Conservation (phyloP, 306 rosid genomes). For the Calophaca sinica region DNA sequence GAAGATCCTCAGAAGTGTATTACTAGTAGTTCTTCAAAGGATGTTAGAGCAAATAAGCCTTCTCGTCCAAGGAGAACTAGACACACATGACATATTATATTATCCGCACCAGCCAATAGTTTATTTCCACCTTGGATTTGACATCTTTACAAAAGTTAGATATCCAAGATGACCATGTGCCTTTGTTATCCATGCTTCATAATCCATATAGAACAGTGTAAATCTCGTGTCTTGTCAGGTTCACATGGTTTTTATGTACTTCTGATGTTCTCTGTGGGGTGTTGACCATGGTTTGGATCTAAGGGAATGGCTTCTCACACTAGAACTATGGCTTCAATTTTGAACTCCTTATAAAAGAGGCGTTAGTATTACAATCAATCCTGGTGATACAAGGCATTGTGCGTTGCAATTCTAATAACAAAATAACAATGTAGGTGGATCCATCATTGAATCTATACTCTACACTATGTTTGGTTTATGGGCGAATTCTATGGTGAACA, state of each 20-base stretch:
- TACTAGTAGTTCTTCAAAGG: slow-evolving; percentile 56
- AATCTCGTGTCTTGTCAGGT: neutral
- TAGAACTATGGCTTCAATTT: neutral
- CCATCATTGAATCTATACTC: neutral
- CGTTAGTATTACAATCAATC: neutral
- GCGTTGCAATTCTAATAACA: neutral
- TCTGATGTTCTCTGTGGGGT: too few relatives aligned
- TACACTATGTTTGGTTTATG: too few relatives aligned
- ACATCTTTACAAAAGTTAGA: neutral
- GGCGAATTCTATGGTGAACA: too few relatives aligned
- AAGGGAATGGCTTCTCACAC: neutral
- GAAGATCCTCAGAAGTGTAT: slow-evolving; percentile 49
- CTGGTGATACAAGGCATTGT: neutral
- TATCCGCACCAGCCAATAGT: too few relatives aligned
- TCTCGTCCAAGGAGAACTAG: slow-evolving; percentile 53
- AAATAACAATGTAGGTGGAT: neutral
- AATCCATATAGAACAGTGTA: slow-evolving; percentile 29
- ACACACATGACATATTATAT: slow-evolving; percentile 43
- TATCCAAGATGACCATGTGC: neutral
- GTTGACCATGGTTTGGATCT: too few relatives aligned
- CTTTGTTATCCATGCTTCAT: neutral
- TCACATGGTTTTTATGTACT: neutral
- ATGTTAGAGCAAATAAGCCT: slow-evolving; percentile 48
- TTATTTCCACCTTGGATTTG: too few relatives aligned
- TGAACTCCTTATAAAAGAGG: neutral